phyloP scores from a whole-genome alignment of 2,329 filamentous ascomycete genomes.

The Chrysosphaeria jannelii region DNA sequence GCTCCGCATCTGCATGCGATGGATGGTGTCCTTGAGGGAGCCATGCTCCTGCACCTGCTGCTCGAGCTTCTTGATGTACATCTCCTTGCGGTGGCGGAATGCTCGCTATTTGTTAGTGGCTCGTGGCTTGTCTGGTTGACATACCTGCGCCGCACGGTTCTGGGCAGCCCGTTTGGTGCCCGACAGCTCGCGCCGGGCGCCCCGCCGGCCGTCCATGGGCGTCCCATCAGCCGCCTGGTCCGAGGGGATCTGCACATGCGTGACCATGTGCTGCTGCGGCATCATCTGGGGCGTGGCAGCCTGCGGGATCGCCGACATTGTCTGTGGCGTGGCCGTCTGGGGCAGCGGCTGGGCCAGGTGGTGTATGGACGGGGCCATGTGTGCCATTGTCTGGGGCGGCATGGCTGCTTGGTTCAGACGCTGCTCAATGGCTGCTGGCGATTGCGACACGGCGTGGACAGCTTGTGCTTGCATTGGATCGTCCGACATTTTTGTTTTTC shows the following conservation, averaged over 20 bases:
- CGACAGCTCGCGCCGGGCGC: constrained; percentile 70
- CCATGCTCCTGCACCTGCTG: constrained; percentile 65
- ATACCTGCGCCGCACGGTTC: constrained; percentile 85
- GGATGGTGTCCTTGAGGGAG: constrained; percentile 46
- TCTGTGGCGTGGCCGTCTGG: neutral
- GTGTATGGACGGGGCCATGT: too few relatives aligned
- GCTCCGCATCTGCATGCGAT: constrained; percentile 64
- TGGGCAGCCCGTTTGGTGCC: constrained; percentile 91
- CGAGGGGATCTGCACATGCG: constrained; percentile 4
- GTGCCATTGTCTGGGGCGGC: too few relatives aligned
- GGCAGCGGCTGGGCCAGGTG: too few relatives aligned
- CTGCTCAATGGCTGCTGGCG: too few relatives aligned
- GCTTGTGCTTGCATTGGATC: too few relatives aligned
- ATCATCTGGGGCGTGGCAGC: constrained; percentile 1
- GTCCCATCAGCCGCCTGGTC: neutral
- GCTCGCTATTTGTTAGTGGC: constrained; percentile 49
- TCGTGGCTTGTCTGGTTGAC: constrained; percentile 1
- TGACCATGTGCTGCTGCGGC: constrained; percentile 5
- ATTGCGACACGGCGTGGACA: too few relatives aligned
- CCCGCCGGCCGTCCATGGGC: constrained; percentile 31
- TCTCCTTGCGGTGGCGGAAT: constrained; percentile 90
- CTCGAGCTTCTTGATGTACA: constrained; percentile 93
- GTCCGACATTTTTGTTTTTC: too few relatives aligned
- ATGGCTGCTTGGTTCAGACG: too few relatives aligned
- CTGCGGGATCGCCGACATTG: neutral